phyloP scores from a whole-genome alignment of 129 eudicot species.

The Scalesia atractyloides region DNA sequence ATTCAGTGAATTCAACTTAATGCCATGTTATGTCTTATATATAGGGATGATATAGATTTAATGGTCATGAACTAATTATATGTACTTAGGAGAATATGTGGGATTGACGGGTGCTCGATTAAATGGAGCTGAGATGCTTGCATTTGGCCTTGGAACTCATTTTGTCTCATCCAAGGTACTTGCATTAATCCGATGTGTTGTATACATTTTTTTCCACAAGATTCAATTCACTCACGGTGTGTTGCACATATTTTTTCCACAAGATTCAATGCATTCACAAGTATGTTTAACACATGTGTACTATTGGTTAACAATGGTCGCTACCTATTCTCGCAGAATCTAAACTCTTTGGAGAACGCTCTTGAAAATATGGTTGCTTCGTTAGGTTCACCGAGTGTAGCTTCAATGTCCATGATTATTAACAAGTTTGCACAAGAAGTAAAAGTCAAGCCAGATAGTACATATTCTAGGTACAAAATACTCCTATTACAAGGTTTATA shows the following conservation, averaged over 20 bases:
- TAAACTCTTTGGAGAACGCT: constrained; percentile 26
- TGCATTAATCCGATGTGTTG: background rate
- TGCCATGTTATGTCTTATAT: background rate
- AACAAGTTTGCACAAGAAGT: constrained; percentile 30
- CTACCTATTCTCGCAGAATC: constrained; percentile 10
- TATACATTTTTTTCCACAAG: background rate
- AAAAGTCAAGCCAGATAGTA: constrained; percentile 14
- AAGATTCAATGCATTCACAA: background rate
- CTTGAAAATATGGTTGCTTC: constrained; percentile 29
- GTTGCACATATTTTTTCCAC: background rate
- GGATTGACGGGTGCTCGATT: constrained; percentile 43
- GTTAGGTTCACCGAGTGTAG: constrained; percentile 5
- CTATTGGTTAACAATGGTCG: background rate
- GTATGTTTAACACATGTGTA: background rate
- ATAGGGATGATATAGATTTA: background rate
- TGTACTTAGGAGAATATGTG: constrained; percentile 29
- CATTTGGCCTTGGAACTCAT: constrained; percentile 51
- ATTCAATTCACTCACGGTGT: background rate
- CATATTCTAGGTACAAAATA: constrained; percentile 17
- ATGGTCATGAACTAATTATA: background rate
- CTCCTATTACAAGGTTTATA: background rate
- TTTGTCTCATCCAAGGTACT: constrained; percentile 43
- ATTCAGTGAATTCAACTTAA: too few relatives aligned
- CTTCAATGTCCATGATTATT: constrained; percentile 20
- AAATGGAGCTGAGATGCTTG: constrained; percentile 43